Conservation (phyloP, 2,329 filamentous ascomycete species). For the Ceratocystis colombiana region DNA sequence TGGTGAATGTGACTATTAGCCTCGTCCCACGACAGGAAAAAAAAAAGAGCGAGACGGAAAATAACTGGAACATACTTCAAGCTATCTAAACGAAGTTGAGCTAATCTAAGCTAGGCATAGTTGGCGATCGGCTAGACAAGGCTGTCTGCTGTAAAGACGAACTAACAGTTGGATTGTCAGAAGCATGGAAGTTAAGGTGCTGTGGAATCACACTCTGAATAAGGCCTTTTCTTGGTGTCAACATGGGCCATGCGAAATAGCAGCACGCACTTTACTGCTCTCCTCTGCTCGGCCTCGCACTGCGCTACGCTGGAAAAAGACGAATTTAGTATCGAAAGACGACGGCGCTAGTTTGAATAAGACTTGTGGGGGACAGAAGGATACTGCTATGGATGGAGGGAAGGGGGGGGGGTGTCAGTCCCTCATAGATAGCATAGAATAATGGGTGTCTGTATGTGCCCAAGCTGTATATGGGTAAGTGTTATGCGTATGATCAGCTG, state of each 20-base stretch:
- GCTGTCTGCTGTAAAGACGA: background rate
- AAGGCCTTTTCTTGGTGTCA: background rate
- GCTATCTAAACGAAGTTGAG: background rate
- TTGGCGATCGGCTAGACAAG: conserved; percentile 1
- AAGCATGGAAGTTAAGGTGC: background rate
- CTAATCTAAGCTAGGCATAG: conserved; percentile 8
- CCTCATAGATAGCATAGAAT: too few relatives aligned
- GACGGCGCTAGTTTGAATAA: too few relatives aligned
- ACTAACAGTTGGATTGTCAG: too few relatives aligned
- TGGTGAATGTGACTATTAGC: background rate
- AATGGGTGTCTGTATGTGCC: background rate
- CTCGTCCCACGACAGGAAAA: background rate
- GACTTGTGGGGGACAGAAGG: too few relatives aligned
- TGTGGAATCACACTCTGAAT: background rate
- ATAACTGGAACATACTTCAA: background rate
- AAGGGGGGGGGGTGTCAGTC: too few relatives aligned
- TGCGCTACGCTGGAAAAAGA: too few relatives aligned
- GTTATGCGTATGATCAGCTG: background rate
- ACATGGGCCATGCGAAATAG: background rate
- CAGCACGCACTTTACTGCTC: too few relatives aligned
- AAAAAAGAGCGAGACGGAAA: background rate
- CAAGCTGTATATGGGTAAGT: background rate
- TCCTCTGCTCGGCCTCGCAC: too few relatives aligned
- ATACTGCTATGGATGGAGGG: too few relatives aligned
- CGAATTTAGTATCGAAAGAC: too few relatives aligned